Conservation (phyloP, 1,284 basidiomycete species). For the Coniferiporia sulphurascens region DNA sequence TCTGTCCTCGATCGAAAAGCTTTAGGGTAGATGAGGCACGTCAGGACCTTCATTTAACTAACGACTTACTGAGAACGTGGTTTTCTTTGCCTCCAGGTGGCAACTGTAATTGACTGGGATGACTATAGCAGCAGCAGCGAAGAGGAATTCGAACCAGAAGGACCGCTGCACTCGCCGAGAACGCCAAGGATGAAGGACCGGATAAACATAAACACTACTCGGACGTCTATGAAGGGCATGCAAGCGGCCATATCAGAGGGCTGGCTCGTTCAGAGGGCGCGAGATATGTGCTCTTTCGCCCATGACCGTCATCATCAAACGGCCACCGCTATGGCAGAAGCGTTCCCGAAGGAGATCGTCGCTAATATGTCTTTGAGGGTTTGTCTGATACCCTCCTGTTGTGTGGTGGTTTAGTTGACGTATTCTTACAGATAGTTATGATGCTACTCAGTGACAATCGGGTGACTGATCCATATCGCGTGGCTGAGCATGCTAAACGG, state of each 20-base stretch:
- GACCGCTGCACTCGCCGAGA: conserved; percentile 41
- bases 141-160: conserved; percentile 41
- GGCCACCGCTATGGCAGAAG: conserved; percentile 51
- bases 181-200: conserved; percentile 41
- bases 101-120: conserved; percentile 67
- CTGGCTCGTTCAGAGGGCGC: conserved; percentile 62
- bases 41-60: neutral
- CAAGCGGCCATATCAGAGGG: conserved; percentile 63
- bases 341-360: conserved; percentile 43
- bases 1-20: neutral
- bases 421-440: conserved; percentile 48
- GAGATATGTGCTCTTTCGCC: conserved; percentile 70
- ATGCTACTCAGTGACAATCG: conserved; percentile 59
- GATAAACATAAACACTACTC: conserved; percentile 34
- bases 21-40: conserved; percentile 6
- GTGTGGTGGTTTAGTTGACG: neutral
- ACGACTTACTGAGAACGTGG: neutral
- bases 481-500: conserved; percentile 65
- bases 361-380: conserved; percentile 70
- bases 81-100: conserved; percentile 32
- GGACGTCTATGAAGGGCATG: conserved; percentile 60
- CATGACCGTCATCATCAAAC: conserved; percentile 71
- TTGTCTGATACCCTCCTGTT: neutral
- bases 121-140: conserved; percentile 48
- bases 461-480: conserved; percentile 55